Percentiles rank a stretch among this genome's conserved stretches.
Conservation (phyloP, 192 early-diverging fungal genomes). For the Podila epicladia region DNA sequence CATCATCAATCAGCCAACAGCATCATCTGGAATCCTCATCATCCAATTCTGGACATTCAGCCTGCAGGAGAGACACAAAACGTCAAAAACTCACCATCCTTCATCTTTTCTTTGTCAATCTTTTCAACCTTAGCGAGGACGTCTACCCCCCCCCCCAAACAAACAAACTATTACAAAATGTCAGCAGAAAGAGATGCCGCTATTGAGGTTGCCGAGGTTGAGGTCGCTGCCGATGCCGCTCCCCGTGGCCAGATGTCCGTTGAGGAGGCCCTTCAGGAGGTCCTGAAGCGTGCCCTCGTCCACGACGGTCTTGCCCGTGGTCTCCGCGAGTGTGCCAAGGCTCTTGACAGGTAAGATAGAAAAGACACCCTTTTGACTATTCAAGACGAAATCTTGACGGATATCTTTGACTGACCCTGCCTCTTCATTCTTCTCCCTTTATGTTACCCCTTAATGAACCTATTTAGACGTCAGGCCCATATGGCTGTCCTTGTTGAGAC, state of each 20-base stretch:
- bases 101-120: not conserved
- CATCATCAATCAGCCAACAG: not conserved
- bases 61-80: no score
- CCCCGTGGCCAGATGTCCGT: slow-evolving; percentile 64
- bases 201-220: slow-evolving; percentile 62
- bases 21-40: not conserved
- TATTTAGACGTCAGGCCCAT: slow-evolving; percentile 86
- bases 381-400: no score
- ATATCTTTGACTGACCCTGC: no score
- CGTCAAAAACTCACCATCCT: not conserved
- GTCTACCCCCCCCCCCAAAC: slow-evolving; percentile 26
- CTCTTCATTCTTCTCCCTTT: not conserved
- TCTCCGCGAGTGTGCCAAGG: slow-evolving; percentile 96
- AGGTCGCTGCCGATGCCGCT: slow-evolving; percentile 80
- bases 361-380: no score
- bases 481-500: slow-evolving; percentile 96
- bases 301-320: slow-evolving; percentile 98
- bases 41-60: not conserved
- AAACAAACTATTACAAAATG: slow-evolving; percentile 11
- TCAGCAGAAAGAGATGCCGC: slow-evolving; percentile 73
- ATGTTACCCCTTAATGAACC: not conserved
- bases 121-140: slow-evolving; percentile 10
- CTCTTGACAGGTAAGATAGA: slow-evolving; percentile 83
- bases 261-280: slow-evolving; percentile 98
- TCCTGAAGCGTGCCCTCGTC: slow-evolving; percentile 94